These are phyloP conservation scores for Euphorbia tirucalli DNA, from an alignment of 345 rosid species.

Conservation along the genomic window DNA sequence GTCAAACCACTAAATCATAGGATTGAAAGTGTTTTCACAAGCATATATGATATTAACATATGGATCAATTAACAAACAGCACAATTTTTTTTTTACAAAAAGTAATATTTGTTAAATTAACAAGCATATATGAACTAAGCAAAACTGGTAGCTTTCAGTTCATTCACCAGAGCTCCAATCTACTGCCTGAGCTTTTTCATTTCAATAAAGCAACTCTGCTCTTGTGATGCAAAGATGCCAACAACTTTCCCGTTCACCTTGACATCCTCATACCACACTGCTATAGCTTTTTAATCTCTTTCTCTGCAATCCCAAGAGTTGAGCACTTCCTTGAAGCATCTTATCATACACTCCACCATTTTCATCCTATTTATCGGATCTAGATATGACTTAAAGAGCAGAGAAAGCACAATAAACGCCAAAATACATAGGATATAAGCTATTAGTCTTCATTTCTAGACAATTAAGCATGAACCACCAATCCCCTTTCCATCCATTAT, in stretches of 20 bases:
- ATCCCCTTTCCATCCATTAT: too few relatives aligned
- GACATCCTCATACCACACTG: constrained; percentile 69
- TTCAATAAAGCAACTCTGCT: constrained; percentile 76
- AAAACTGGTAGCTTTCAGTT: too few relatives aligned
- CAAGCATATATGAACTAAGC: too few relatives aligned
- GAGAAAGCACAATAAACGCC: constrained; percentile 66
- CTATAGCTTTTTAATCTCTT: constrained; percentile 56
- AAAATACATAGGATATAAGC: constrained; percentile 53
- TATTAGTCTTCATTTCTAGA: constrained; percentile 32
- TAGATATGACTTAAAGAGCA: constrained; percentile 45
- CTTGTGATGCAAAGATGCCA: constrained; percentile 73
- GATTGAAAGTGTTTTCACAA: too few relatives aligned
- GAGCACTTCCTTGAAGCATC: constrained; percentile 52
- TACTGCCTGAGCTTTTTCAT: constrained; percentile 57
- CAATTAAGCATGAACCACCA: constrained; percentile 27
- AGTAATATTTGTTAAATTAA: too few relatives aligned
- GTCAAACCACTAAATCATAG: too few relatives aligned
- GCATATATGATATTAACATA: too few relatives aligned
- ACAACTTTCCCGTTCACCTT: constrained; percentile 93
- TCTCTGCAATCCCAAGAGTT: constrained; percentile 49
- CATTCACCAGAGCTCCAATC: constrained; percentile 58
- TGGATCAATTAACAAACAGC: too few relatives aligned
- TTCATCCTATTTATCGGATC: constrained; percentile 40
- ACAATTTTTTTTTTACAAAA: too few relatives aligned
- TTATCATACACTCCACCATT: constrained; percentile 30